phyloP scores from a whole-genome alignment of 176 grass and related monocot genomes.

The Zoysia japonica region DNA sequence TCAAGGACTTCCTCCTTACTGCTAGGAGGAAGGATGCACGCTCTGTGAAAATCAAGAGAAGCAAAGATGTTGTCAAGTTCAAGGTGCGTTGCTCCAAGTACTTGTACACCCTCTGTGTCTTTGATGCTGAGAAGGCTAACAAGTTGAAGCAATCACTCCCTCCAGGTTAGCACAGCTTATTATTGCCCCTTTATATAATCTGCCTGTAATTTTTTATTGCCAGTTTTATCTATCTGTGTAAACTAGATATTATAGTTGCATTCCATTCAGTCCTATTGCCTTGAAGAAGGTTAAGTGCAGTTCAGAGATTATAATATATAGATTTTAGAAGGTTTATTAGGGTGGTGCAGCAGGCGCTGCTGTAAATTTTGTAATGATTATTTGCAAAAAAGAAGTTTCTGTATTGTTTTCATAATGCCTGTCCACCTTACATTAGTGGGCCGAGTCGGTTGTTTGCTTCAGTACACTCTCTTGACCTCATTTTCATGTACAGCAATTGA shows the following conservation, averaged over 20 bases:
- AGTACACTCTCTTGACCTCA: background rate
- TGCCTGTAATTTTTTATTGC: background rate
- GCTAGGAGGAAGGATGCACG: constrained; percentile 57
- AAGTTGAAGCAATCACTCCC: constrained; percentile 54
- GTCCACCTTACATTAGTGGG: background rate
- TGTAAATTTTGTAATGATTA: background rate
- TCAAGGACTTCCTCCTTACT: constrained; percentile 59
- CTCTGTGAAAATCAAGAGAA: constrained; percentile 51
- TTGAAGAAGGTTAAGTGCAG: background rate
- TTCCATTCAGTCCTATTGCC: background rate
- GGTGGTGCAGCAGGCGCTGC: no score
- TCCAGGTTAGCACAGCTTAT: constrained; percentile 34
- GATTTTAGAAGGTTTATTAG: background rate
- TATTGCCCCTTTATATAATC: background rate
- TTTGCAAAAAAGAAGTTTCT: background rate
- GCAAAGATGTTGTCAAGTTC: constrained; percentile 55
- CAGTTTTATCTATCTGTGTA: background rate
- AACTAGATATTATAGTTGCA: no score
- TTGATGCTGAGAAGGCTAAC: constrained; percentile 49
- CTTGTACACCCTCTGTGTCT: constrained; percentile 51
- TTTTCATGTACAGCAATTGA: background rate
- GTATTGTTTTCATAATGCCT: background rate
- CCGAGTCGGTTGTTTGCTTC: background rate
- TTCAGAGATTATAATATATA: constrained; percentile 1
- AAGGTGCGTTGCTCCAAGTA: constrained; percentile 53